A percentile compares a stretch with the other conserved stretches of the same genome.
Conservation (phyloP, 192 early-diverging fungal genomes). For the Backusella liffmaniae region DNA sequence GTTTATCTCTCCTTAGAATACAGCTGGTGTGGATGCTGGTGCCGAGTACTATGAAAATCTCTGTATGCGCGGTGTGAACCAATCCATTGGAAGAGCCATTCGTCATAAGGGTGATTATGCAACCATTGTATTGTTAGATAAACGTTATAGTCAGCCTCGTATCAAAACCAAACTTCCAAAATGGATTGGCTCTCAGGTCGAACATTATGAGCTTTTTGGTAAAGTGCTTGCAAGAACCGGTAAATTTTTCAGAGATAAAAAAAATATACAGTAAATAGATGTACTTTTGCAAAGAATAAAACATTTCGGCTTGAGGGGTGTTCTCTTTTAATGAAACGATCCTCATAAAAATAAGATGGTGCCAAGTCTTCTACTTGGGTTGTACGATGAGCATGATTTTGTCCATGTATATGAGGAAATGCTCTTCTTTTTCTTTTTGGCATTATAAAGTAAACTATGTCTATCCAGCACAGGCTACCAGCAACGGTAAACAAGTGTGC, state of each 20-base stretch:
- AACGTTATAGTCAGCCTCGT: constrained; percentile 49
- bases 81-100: constrained; percentile 88
- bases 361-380: no score
- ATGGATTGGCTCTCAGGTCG: constrained; percentile 67
- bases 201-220: constrained; percentile 51
- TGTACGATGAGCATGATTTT: no score
- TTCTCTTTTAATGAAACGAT: no score
- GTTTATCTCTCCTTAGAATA: background rate
- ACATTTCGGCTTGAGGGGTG: no score
- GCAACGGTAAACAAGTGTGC: no score
- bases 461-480: no score
- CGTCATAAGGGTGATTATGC: constrained; percentile 89
- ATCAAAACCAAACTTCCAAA: constrained; percentile 68
- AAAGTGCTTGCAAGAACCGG: constrained; percentile 37
- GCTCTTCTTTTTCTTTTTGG: no score
- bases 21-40: constrained; percentile 33
- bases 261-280: background rate
- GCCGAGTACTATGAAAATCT: constrained; percentile 86
- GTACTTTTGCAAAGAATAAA: no score
- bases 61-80: constrained; percentile 93
- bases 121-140: constrained; percentile 78
- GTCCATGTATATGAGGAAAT: no score
- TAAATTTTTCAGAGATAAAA: constrained; percentile 47
- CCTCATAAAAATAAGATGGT: no score
- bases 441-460: no score